Conservation (phyloP, 2,329 filamentous ascomycete species). For the Ophiocordyceps robertsii region DNA sequence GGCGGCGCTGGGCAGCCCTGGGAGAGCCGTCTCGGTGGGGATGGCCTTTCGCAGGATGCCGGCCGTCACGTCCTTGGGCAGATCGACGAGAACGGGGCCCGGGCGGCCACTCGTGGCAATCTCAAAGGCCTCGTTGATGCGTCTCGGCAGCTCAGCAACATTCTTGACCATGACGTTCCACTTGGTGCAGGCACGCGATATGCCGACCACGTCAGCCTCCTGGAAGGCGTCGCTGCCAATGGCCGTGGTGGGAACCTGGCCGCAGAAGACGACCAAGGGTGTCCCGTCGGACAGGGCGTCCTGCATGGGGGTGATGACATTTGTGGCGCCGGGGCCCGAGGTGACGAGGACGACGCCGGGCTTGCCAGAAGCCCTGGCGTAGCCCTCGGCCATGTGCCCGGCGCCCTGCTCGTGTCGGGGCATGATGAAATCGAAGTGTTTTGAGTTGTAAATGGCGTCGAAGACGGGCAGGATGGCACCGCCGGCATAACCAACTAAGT, state of each 20-base stretch:
- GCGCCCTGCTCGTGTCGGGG: constrained; percentile 95
- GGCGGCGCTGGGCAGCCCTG: constrained; percentile 73
- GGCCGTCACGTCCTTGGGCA: constrained; percentile 93
- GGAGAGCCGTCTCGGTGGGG: constrained; percentile 59
- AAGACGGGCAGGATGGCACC: constrained; percentile 96
- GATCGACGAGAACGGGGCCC: constrained; percentile 86
- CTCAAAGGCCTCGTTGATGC: constrained; percentile 97
- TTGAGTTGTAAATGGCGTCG: constrained; percentile 97
- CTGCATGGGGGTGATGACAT: constrained; percentile 92
- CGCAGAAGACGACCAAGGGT: constrained; percentile 88
- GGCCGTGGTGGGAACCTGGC: constrained; percentile 78
- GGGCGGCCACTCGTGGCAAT: constrained; percentile 91
- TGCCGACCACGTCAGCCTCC: constrained; percentile 87
- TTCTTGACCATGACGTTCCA: constrained; percentile 99
- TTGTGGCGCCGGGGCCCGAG: constrained; percentile 90
- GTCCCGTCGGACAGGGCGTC: constrained; percentile 92
- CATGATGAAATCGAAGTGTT: constrained; percentile 91
- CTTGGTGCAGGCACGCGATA: constrained; percentile 90
- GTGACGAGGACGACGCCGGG: constrained; percentile 94
- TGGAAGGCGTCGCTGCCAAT: constrained; percentile 97
- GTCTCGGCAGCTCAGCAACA: constrained; percentile 78
- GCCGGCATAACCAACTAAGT: constrained; percentile 71
- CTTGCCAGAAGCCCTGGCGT: constrained; percentile 84
- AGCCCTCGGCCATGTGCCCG: constrained; percentile 97
- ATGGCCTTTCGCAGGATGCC: constrained; percentile 73